Evolutionary conservation across 2,329 filamentous ascomycete genomes (phyloP), one percentile per base, ranked within the genome.

Genomic region (Cryphonectria radicalis): DNA sequence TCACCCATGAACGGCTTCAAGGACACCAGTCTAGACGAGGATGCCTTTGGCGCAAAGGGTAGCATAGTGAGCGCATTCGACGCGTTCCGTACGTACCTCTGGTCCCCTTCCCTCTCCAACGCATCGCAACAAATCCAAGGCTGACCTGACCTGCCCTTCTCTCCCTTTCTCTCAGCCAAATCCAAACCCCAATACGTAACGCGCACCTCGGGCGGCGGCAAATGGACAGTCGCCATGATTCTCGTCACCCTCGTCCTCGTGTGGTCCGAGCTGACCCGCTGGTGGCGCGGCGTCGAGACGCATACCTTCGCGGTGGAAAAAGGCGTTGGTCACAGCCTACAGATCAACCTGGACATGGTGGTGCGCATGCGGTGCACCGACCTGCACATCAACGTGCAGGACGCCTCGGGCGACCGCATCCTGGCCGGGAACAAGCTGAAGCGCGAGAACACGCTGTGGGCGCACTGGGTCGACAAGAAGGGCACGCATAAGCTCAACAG

Each of bases 311-410:
- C 91, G 72, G 95, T 99, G 70, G 96, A 98, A 81, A 96, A 97
- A 82, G 93, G 93, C 75, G 88, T 99, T 55, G 92, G 92, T 3
- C 94, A 94, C 81, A 88, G 90, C 74, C 88, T 99, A 80, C 95
- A 98, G 82, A 92, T 99, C 83, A 99, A 99, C 84, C 85, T 99
- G 71, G 96, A 99, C 82, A 86, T 97, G n/a, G 93, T 98, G 6
- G 87, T 99, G 65, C 87, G 87, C 67, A 99, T 99, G 96, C 84
- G 87, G 76, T 99, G 96, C 85, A 83, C 87, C 70, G 92, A 97
- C 79, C 83, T 99, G n/a, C 93, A 97, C 83, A 86, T 99, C 81
- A 98, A 99, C 82, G 95, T 99, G 66, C 96, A 98, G 84, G 96
- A 99, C 81, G 95, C 95, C 2, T 90, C 94, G 0, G 95, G 96